A percentile compares a stretch with the other conserved stretches of the same genome.
phyloP scores from a whole-genome alignment of 345 rosid genomes.

The Hevea brasiliensis region DNA sequence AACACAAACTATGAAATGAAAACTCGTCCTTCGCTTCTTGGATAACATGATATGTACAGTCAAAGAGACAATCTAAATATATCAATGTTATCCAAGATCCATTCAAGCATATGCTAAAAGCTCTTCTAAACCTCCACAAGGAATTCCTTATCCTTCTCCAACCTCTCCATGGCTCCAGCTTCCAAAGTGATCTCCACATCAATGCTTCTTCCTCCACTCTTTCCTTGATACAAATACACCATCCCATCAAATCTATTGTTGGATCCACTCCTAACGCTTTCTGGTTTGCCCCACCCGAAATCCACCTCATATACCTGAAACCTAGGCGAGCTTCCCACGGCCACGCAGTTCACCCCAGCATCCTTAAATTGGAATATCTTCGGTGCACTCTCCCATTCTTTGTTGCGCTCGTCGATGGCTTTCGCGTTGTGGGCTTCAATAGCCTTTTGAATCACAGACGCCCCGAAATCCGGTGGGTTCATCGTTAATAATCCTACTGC shows the following conservation, averaged over 20 bases:
- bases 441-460: constrained; percentile 66
- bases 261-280: constrained; percentile 77
- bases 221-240: constrained; percentile 92
- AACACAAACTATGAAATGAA: background rate
- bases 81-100: background rate
- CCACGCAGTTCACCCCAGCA: constrained; percentile 84
- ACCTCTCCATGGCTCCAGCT: constrained; percentile 65
- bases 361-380: constrained; percentile 82
- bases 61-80: too few relatives aligned
- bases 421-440: constrained; percentile 62
- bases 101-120: too few relatives aligned
- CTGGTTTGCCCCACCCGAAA: constrained; percentile 91
- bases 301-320: constrained; percentile 84
- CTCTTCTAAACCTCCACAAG: constrained; percentile 28
- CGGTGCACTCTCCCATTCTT: constrained; percentile 74
- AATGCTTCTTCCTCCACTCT: constrained; percentile 71
- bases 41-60: background rate
- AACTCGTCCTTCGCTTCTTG: background rate
- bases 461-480: constrained; percentile 74
- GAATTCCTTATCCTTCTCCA: constrained; percentile 68
- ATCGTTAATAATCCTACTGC: constrained; percentile 61
- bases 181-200: constrained; percentile 87
- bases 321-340: constrained; percentile 95
- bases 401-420: constrained; percentile 72
- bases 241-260: constrained; percentile 93